Evolutionary conservation across 352 stramenopile species (phyloP).

Genomic region (Pythium sp.): DNA sequence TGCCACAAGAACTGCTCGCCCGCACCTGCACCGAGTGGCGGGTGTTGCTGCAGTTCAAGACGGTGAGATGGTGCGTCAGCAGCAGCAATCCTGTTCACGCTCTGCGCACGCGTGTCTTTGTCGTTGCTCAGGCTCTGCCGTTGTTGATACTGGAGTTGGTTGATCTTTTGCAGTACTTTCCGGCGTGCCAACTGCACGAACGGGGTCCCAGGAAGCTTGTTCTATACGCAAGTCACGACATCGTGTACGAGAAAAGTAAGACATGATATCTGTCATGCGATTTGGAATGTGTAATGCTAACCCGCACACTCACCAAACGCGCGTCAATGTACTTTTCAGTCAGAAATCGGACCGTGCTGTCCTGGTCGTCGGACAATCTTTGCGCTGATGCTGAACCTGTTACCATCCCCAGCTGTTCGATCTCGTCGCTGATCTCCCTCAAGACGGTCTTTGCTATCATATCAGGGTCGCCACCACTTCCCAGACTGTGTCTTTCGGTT

Average conservation of each 20-base stretch:
- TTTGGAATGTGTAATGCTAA: background rate
- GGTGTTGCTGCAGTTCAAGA: background rate
- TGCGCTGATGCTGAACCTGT: background rate
- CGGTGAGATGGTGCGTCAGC: background rate
- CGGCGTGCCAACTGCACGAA: slow-evolving; percentile 46
- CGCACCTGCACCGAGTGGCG: background rate
- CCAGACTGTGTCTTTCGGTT: background rate
- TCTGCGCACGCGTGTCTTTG: background rate
- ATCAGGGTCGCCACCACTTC: slow-evolving; percentile 26
- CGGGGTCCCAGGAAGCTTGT: slow-evolving; percentile 37
- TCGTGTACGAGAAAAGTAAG: background rate
- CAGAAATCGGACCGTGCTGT: slow-evolving; percentile 28
- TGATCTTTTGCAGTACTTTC: slow-evolving; percentile 47
- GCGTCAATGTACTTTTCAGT: slow-evolving; percentile 40
- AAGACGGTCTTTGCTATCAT: slow-evolving; percentile 32
- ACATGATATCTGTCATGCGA: too few species aligned
- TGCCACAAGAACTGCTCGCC: slow-evolving; percentile 12
- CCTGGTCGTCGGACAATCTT: slow-evolving; percentile 10
- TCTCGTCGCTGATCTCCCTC: slow-evolving; percentile 40
- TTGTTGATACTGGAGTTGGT: slow-evolving; percentile 24
- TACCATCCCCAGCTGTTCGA: slow-evolving; percentile 30
- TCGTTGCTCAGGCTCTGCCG: background rate
- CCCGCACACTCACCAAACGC: slow-evolving; percentile 14
- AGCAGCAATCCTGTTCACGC: background rate
- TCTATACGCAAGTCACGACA: slow-evolving; percentile 20